Evolutionary conservation across 2,329 filamentous ascomycete genomes (phyloP).

Genomic region (Didymella lethalis): DNA sequence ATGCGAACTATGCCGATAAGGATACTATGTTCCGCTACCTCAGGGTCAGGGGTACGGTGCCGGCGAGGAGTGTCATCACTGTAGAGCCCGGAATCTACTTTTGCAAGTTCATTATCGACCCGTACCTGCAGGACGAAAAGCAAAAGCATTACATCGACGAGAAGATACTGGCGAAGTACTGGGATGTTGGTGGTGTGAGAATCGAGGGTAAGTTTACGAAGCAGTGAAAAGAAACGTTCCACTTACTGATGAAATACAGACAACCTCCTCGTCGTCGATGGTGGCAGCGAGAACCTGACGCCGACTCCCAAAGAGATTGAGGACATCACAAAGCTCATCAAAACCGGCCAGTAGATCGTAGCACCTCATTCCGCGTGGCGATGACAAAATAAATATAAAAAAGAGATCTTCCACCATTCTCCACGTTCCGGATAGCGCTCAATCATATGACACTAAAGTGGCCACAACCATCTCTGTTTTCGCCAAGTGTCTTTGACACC

Average conservation of each 20-base stretch:
- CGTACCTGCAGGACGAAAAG: constrained; percentile 68
- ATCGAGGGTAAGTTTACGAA: constrained; percentile 68
- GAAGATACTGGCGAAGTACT: constrained; percentile 72
- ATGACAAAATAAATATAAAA: constrained; percentile 11
- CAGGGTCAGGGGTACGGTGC: constrained; percentile 76
- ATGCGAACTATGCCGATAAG: constrained; percentile 66
- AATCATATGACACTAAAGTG: background rate
- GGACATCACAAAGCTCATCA: constrained; percentile 70
- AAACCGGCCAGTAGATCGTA: constrained; percentile 25
- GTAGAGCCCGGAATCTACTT: constrained; percentile 93
- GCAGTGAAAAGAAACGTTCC: background rate
- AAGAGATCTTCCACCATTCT: constrained; percentile 13
- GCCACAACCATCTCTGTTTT: background rate
- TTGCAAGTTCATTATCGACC: constrained; percentile 74
- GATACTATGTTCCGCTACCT: constrained; percentile 90
- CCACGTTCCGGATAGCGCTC: background rate
- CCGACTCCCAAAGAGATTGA: constrained; percentile 75
- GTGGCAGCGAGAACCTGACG: constrained; percentile 85
- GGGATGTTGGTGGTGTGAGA: constrained; percentile 83
- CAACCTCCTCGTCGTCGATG: constrained; percentile 79
- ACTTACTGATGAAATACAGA: constrained; percentile 57
- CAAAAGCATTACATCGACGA: constrained; percentile 72
- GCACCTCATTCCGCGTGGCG: background rate
- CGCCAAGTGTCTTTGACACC: constrained; percentile 5
- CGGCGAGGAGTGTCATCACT: constrained; percentile 84